phyloP scores from a whole-genome alignment of 768 basidiomycete species.

The Pulveroboletus sp. region DNA sequence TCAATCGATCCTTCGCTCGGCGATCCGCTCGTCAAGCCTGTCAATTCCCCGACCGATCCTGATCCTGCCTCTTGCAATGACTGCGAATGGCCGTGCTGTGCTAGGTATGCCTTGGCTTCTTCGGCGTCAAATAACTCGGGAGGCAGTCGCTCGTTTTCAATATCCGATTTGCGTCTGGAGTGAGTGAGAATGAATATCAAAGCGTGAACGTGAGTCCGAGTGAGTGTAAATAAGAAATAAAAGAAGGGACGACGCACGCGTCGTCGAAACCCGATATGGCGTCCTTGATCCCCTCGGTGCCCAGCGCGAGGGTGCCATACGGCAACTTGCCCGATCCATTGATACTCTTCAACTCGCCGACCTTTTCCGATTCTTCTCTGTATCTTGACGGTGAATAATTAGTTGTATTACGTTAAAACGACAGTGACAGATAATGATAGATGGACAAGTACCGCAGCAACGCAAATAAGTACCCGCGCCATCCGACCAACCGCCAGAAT shows the following conservation, averaged over 20 bases:
- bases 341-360: too few species aligned
- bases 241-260: constrained; percentile 60
- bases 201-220: too few species aligned
- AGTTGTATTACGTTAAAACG: too few species aligned
- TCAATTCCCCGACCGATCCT: constrained; percentile 33
- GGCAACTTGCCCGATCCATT: too few species aligned
- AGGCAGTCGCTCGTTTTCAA: constrained; percentile 98
- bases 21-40: constrained; percentile 45
- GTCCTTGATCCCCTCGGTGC: constrained; percentile 92
- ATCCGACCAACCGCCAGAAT: constrained; percentile 96
- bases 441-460: constrained; percentile 84
- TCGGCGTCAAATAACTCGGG: too few species aligned
- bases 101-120: too few species aligned
- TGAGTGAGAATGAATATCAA: not conserved
- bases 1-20: too few species aligned
- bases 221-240: too few species aligned
- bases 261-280: constrained; percentile 92
- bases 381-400: too few species aligned
- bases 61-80: constrained; percentile 54
- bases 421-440: too few species aligned
- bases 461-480: constrained; percentile 93
- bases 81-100: too few species aligned
- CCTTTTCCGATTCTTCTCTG: constrained; percentile 99
- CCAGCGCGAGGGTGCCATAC: constrained; percentile 80
- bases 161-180: constrained; percentile 95